phyloP scores from a whole-genome alignment of 2,329 filamentous ascomycete genomes.

The Albophoma yamanashiensis region DNA sequence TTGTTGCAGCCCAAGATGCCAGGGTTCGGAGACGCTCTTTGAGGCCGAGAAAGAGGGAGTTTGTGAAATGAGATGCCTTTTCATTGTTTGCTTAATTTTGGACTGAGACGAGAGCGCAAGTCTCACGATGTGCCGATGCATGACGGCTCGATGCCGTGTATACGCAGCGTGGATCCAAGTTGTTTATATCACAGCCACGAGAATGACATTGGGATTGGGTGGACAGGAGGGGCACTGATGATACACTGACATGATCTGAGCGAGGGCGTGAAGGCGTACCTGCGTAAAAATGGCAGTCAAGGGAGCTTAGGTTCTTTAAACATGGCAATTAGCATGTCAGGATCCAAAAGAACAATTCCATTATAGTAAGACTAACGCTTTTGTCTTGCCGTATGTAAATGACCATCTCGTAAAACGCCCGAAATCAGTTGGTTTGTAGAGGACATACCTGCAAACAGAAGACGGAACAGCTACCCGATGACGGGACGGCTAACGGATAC shows the following conservation, averaged over 20 bases:
- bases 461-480: too few species aligned
- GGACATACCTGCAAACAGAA: too few species aligned
- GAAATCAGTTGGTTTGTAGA: too few species aligned
- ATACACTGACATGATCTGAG: neutral
- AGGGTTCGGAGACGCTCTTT: conserved; percentile 25
- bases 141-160: neutral
- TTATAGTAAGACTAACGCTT: neutral
- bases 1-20: conserved; percentile 20
- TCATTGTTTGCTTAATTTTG: neutral
- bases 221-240: neutral
- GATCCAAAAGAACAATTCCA: neutral
- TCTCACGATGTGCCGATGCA: neutral
- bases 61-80: neutral
- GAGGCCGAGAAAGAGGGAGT: neutral
- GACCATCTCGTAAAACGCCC: neutral
- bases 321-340: conserved; percentile 1
- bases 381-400: neutral
- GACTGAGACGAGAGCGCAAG: neutral
- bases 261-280: conserved; percentile 1
- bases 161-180: neutral
- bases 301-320: neutral
- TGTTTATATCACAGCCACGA: neutral
- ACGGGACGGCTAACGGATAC: too few species aligned
- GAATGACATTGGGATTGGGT: neutral
- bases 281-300: neutral